A percentile compares a stretch with the other conserved stretches of the same genome.
phyloP scores from a whole-genome alignment of 306 rosid genomes.

The Urtica urens region DNA sequence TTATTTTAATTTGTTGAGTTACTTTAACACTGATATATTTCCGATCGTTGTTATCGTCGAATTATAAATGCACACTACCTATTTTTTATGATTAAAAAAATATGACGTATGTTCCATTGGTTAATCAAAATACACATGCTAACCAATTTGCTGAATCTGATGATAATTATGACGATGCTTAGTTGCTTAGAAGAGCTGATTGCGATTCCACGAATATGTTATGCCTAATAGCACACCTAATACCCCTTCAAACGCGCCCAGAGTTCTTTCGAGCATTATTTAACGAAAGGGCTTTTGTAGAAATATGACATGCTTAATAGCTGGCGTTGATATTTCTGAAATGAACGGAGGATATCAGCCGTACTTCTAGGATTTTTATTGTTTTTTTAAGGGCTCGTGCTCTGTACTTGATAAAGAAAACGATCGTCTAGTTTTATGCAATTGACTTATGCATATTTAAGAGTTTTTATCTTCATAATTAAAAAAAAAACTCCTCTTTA shows the following conservation, averaged over 20 bases:
- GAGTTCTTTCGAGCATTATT: slow-evolving; percentile 15
- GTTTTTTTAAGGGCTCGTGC: not conserved
- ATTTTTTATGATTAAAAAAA: no score
- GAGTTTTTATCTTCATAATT: not conserved
- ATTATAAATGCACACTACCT: no score
- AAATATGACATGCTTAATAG: slow-evolving; percentile 10
- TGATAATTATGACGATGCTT: not conserved
- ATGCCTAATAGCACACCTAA: not conserved
- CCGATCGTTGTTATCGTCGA: no score
- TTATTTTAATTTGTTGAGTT: no score
- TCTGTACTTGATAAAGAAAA: not conserved
- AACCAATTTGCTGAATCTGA: not conserved
- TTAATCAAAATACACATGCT: not conserved
- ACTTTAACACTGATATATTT: no score
- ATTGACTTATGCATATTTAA: not conserved
- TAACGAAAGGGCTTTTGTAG: not conserved
- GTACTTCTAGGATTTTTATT: not conserved
- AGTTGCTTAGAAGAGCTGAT: not conserved
- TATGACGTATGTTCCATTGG: no score
- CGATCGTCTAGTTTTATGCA: no score
- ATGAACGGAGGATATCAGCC: not conserved
- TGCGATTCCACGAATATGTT: not conserved
- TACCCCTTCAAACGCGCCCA: slow-evolving; percentile 31
- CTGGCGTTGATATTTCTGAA: not conserved
- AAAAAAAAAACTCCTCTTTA: not conserved